A percentile compares a stretch with the other conserved stretches of the same genome.
Conservation (phyloP, 2,329 filamentous ascomycete species). For the Xylariaceae sp. region DNA sequence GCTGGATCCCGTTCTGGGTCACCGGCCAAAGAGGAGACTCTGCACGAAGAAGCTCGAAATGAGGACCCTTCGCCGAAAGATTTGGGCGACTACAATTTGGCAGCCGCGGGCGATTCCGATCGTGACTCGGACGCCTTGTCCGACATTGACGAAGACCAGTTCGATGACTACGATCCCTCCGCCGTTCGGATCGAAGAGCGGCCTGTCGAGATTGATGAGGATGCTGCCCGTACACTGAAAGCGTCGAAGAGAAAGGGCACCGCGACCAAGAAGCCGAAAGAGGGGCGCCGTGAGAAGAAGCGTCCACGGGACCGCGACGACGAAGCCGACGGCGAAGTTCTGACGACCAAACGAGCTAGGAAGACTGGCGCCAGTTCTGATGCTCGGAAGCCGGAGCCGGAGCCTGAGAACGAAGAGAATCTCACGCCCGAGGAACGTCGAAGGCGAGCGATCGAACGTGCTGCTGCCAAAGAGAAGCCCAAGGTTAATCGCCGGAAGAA, state of each 20-base stretch:
- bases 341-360: slow-evolving; percentile 44
- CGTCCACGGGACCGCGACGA: slow-evolving; percentile 49
- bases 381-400: slow-evolving; percentile 45
- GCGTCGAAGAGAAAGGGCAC: slow-evolving; percentile 62
- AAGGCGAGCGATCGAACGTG: slow-evolving; percentile 75
- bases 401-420: slow-evolving; percentile 68
- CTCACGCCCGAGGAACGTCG: slow-evolving; percentile 81
- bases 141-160: slow-evolving; percentile 64
- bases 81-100: slow-evolving; percentile 36
- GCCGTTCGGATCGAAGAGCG: slow-evolving; percentile 58
- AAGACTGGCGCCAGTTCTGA: slow-evolving; percentile 32
- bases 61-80: slow-evolving; percentile 31
- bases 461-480: slow-evolving; percentile 82
- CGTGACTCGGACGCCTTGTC: slow-evolving; percentile 56
- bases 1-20: slow-evolving; percentile 37
- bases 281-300: slow-evolving; percentile 66
- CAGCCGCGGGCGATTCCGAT: slow-evolving; percentile 43
- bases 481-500: slow-evolving; percentile 68
- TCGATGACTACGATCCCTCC: slow-evolving; percentile 63
- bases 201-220: slow-evolving; percentile 63
- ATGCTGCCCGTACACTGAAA: slow-evolving; percentile 58
- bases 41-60: slow-evolving; percentile 25
- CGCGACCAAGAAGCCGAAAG: slow-evolving; percentile 66
- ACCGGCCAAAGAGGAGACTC: slow-evolving; percentile 26
- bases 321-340: slow-evolving; percentile 38